Percentiles rank a stretch among this genome's conserved stretches.
phyloP scores from a whole-genome alignment of 2,329 filamentous ascomycete species.

The Aspergillus carbonarius region DNA sequence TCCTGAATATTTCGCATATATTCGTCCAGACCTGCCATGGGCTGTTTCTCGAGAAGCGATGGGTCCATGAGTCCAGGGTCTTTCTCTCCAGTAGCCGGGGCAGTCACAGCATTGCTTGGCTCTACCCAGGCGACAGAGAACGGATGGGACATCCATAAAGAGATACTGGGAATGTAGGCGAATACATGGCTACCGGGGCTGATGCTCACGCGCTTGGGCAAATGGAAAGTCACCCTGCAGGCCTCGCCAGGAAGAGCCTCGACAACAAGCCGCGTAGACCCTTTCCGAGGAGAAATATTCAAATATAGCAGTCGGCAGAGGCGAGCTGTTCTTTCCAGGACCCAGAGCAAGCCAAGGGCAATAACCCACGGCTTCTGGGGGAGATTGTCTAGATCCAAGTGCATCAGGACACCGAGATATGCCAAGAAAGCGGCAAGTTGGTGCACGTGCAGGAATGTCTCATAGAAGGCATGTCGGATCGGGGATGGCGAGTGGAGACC shows the following conservation, averaged over 20 bases:
- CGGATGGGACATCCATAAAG: slow-evolving; percentile 50
- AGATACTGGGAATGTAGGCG: slow-evolving; percentile 56
- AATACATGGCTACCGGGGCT: slow-evolving; percentile 61
- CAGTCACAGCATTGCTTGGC: slow-evolving; percentile 28
- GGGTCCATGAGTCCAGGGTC: slow-evolving; percentile 15
- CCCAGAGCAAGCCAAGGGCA: slow-evolving; percentile 40
- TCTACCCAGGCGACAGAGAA: slow-evolving; percentile 51
- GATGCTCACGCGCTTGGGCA: slow-evolving; percentile 55
- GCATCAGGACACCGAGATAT: slow-evolving; percentile 46
- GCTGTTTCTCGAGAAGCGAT: slow-evolving; percentile 36
- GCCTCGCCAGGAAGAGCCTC: slow-evolving; percentile 61
- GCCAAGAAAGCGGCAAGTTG: slow-evolving; percentile 46
- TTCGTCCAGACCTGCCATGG: slow-evolving; percentile 23
- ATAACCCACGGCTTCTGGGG: slow-evolving; percentile 43
- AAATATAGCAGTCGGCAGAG: slow-evolving; percentile 52
- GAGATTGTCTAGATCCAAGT: slow-evolving; percentile 43
- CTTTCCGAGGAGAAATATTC: slow-evolving; percentile 52
- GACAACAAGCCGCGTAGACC: slow-evolving; percentile 54
- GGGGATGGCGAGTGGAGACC: slow-evolving; percentile 45
- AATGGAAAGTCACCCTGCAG: slow-evolving; percentile 60
- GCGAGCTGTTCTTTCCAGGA: slow-evolving; percentile 47
- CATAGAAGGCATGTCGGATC: slow-evolving; percentile 48
- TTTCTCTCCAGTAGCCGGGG: slow-evolving; percentile 20
- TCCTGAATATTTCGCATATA: slow-evolving; percentile 22
- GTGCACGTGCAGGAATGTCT: slow-evolving; percentile 50